Conservation (phyloP, 2,329 filamentous ascomycete species). For the Anthostomella pinea region DNA sequence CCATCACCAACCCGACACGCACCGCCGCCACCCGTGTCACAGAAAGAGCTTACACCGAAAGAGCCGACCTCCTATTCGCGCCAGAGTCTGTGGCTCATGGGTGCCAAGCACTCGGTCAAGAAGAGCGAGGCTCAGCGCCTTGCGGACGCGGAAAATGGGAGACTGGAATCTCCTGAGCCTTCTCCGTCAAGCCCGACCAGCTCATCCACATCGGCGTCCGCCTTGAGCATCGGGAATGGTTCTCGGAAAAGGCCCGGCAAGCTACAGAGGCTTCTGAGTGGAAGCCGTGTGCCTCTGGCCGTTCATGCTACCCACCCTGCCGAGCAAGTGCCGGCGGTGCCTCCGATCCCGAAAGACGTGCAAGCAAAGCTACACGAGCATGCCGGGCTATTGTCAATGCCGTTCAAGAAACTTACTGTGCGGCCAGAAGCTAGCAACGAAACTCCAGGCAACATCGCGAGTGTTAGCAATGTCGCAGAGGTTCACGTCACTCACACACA, state of each 20-base stretch:
- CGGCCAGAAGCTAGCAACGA: constrained; percentile 44
- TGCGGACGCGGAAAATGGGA: constrained; percentile 11
- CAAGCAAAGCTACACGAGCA: constrained; percentile 37
- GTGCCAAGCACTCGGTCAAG: constrained; percentile 1
- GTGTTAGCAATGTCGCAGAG: constrained; percentile 42
- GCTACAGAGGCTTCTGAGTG: constrained; percentile 40
- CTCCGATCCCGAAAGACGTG: constrained; percentile 35
- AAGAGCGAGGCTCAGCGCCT: constrained; percentile 5
- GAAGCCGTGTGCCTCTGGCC: constrained; percentile 31
- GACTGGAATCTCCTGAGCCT: constrained; percentile 19
- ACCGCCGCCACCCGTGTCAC: too few relatives aligned
- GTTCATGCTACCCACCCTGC: constrained; percentile 33
- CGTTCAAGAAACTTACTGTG: constrained; percentile 36
- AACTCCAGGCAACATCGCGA: constrained; percentile 48
- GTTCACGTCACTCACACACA: too few relatives aligned
- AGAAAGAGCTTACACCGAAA: not conserved
- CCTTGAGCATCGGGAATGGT: constrained; percentile 35
- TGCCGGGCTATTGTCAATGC: constrained; percentile 31
- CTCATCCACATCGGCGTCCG: constrained; percentile 30
- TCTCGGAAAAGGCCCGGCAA: constrained; percentile 37
- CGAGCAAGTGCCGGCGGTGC: constrained; percentile 29
- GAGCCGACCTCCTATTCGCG: constrained; percentile 11
- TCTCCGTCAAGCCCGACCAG: constrained; percentile 29
- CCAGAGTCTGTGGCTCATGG: constrained; percentile 6
- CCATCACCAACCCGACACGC: too few relatives aligned